Percentiles rank a stretch among this genome's conserved stretches.
Evolutionary conservation across 495 filamentous ascomycete species (phyloP).

Genomic region (Xylaria castorea): DNA sequence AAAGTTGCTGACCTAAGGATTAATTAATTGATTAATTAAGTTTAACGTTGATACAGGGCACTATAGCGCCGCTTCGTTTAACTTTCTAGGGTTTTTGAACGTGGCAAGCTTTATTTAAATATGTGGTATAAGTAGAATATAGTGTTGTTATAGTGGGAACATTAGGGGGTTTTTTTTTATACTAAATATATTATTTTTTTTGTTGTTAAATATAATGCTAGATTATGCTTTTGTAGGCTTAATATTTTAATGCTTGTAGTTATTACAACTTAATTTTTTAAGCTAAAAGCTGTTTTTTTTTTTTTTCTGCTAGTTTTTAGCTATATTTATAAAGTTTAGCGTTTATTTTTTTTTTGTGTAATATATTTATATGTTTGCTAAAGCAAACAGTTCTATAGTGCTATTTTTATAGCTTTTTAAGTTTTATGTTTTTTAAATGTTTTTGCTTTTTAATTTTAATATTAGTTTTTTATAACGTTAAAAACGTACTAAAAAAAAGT

Average conservation of each 20-base stretch:
- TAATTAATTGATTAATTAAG: not conserved
- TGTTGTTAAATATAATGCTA: not conserved
- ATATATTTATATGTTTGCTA: not conserved
- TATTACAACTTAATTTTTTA: too few relatives aligned
- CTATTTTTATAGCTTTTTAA: not conserved
- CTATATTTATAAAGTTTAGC: not conserved
- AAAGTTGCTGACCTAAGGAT: slow-evolving; percentile 2
- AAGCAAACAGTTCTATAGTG: not conserved
- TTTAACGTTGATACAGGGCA: not conserved
- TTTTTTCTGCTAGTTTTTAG: not conserved
- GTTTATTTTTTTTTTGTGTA: not conserved
- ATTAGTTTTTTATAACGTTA: not conserved
- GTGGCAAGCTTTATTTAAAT: not conserved
- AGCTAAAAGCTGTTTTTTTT: not conserved
- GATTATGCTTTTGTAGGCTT: not conserved
- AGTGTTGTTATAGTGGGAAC: too few relatives aligned
- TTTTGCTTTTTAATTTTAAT: not conserved
- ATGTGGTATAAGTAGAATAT: too few relatives aligned
- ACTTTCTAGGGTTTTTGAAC: not conserved
- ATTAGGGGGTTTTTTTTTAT: too few relatives aligned
- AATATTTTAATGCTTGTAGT: too few relatives aligned
- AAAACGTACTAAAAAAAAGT: not conserved
- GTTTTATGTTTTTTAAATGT: not conserved
- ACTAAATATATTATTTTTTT: not conserved
- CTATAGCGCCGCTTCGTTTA: not conserved